Percentiles rank a stretch among this genome's conserved stretches.
These are phyloP conservation scores for Hymenochaete sp. DNA, from an alignment of 1,284 basidiomycete genomes.

Conservation along the genomic window DNA sequence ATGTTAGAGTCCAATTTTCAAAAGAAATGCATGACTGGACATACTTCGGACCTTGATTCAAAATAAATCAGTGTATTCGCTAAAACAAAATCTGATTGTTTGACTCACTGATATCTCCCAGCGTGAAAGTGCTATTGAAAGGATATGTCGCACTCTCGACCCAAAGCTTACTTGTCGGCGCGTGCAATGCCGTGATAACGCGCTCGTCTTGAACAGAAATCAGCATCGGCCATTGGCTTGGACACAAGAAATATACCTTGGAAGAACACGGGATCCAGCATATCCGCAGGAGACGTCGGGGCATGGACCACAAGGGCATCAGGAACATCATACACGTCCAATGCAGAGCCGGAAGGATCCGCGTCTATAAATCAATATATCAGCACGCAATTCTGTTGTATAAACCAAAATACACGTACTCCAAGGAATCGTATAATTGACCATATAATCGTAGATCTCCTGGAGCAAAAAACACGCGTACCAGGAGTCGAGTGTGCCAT, in stretches of 20 bases:
- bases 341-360: neutral
- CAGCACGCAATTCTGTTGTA: neutral
- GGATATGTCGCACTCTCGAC: conserved; percentile 6
- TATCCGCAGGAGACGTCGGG: conserved; percentile 4
- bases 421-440: conserved; percentile 30
- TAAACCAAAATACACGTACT: conserved; percentile 16
- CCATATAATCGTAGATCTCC: conserved; percentile 30
- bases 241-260: conserved; percentile 13
- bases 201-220: conserved; percentile 11
- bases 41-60: conserved; percentile 11
- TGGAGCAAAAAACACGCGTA: conserved; percentile 30
- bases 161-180: conserved; percentile 16
- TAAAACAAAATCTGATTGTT: neutral
- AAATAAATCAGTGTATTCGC: too few relatives aligned
- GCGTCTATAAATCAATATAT: neutral
- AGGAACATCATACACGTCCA: conserved; percentile 10
- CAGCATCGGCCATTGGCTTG: neutral
- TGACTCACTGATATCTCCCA: conserved; percentile 8
- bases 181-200: conserved; percentile 16
- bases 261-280: conserved; percentile 12
- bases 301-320: conserved; percentile 16
- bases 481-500: conserved; percentile 28
- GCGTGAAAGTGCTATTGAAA: conserved; percentile 6
- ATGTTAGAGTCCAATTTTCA: neutral
- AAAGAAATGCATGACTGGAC: neutral